Percentiles rank a stretch among this genome's conserved stretches.
phyloP scores from a whole-genome alignment of 176 grass and related monocot genomes.

The Chrysopogon serrulatus region DNA sequence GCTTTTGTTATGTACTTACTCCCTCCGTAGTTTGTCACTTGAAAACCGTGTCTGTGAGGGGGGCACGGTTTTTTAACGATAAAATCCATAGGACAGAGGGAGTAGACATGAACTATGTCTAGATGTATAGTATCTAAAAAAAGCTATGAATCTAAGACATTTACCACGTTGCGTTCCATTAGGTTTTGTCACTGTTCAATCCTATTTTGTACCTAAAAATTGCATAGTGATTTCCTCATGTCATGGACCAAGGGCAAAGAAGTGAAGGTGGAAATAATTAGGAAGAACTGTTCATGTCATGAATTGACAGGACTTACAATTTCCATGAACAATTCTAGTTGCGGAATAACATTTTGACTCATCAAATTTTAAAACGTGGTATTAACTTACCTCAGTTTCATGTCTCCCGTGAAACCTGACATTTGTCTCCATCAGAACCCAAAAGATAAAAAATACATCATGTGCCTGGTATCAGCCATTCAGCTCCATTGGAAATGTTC shows the following conservation, averaged over 20 bases:
- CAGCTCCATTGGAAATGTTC: not conserved
- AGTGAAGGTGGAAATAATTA: not conserved
- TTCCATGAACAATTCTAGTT: not conserved
- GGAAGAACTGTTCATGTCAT: not conserved
- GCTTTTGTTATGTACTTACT: too few species aligned
- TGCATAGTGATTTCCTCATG: not conserved
- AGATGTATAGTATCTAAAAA: too few species aligned
- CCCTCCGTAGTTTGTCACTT: too few species aligned
- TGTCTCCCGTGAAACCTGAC: not conserved
- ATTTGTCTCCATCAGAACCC: constrained; percentile 10
- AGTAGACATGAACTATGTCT: too few species aligned
- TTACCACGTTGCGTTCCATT: not conserved
- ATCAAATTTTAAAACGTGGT: constrained; percentile 5
- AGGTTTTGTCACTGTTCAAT: not conserved
- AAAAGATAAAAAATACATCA: not conserved
- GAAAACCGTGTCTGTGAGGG: too few species aligned
- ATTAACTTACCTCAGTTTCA: not conserved
- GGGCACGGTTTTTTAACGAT: too few species aligned
- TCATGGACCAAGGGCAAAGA: not conserved
- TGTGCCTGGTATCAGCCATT: not conserved
- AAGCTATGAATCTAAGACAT: too few species aligned
- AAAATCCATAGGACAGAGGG: too few species aligned
- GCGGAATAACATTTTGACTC: not conserved
- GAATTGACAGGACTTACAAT: constrained; percentile 1
- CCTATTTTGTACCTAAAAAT: not conserved